Base-by-base conservation (phyloP, 1,139 yeast genomes). In the Pichia sp. region DNA sequence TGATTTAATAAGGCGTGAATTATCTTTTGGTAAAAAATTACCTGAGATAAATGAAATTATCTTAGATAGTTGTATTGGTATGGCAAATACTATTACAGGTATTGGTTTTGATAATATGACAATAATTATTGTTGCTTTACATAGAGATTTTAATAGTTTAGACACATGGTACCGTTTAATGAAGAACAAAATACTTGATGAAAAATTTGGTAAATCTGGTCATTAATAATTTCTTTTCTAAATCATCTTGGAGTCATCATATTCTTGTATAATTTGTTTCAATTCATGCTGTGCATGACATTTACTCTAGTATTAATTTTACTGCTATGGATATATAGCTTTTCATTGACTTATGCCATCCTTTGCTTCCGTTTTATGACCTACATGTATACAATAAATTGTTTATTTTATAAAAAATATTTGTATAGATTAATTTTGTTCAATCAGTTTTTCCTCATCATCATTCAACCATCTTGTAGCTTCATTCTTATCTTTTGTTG, bases 91-190 rank as follows among this genome's bases (percentile, higher is more conserved):
- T 40, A 71, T 76, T 37, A 84, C 92, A 0, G 92, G 92, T 3
- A 75, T 82, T 30, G 94, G 94, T 1, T 83, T 82, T 57, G 94
- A 84, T 60, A 84, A 84, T 58, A 83, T 83, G 92, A 82, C 90
- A 1, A 66, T 82, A 28, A 71, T 82, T 8, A 74, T 83, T 5
- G 71, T 83, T 16, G 85, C 85, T 1, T 56, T 82, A 28, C 49
- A 43, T 30, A 38, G 30, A 20, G 34, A 40, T 22, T 4, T 27
- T 2, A 24, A 30, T 12, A 35, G 38, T 35, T 59, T 81, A 35
- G 74, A 75, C 24, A 72, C 71, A 32, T 83, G 92, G 92, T 74
- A 79, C 55, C 63, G 64, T 6, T 60, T 62, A 48, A 77, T 81
- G 73, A 77, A 71, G 55, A 56, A 63, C 24, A 70, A 73, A 48